Evolutionary conservation across 1,284 basidiomycete species (phyloP), one percentile per base, ranked within the genome.

Genomic region (Papiliotrema flavescens): DNA sequence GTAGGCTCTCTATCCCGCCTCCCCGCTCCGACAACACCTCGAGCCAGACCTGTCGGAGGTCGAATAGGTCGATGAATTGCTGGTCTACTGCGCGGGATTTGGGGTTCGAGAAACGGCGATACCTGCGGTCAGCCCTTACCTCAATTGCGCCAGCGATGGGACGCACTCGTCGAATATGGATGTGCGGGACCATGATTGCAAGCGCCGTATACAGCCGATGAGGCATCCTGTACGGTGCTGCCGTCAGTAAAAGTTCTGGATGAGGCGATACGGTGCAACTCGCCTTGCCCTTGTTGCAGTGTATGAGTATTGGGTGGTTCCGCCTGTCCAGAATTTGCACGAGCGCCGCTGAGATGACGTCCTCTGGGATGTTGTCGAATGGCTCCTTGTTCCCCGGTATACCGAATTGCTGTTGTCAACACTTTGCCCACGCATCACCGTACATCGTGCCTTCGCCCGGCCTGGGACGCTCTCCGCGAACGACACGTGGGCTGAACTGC

Each of bases 261-360:
- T n/a, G n/a, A n/a, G n/a, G n/a, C n/a, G n/a, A n/a, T n/a, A n/a
- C n/a, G n/a, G 40, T 17, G 24, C 8, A 15, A 56, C 76, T 40
- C 46, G 78, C 78, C 65, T 82, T 83, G 52, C 81, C 81, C 67
- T 82, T 82, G 71, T 83, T 83, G 71, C 81, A 83, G 61, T 83
- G 81, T 19, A 83, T 80, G 34, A 82, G 65, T 26, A 83, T 73
- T 1, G 81, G 81, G 55, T 81, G 80, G 61, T 83, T 83, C 3
- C 80, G 70, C 36, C 63, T 62, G 62, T 83, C 81, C n/a, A 82
- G 66, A 20, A 82, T 78, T 2, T 79, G 77, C n/a, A 75, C 71
- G 23, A 83, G 73, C 0, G 81, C 81, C 1, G 77, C 75, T 24
- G 78, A 76, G 57, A 83, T 80, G 52, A 81, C 81, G 57, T 81